Base-by-base conservation (phyloP, 129 eudicot species). In the Dittrichia graveolens region DNA sequence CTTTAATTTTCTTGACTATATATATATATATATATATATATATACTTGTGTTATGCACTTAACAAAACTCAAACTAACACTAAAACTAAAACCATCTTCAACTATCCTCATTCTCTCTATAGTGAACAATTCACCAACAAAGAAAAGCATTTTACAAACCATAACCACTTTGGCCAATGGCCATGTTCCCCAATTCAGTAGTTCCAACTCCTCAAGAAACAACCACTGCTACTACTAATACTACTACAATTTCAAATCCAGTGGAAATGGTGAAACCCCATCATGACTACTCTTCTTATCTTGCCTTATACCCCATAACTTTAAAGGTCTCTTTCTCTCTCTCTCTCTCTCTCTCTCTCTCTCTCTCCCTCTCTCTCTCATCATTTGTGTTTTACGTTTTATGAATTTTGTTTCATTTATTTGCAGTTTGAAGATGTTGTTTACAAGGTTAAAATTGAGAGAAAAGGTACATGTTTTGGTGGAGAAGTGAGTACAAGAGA, bases 381-480 rank as follows among this genome's bases (percentile, higher is more conserved):
- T 31, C 66, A 8, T 39, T 14, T 37, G 3, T 13, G 50, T 37
- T 7, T 8, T 37, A 13, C 15, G 62, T 48, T 18, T 61, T 61
- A 38, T 75, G 62, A 59, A 14, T 75, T 44, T 59, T 40, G 8
- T 15, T 40, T 52, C 47, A 7, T 35, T 67, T 72, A 5, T 35
- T 52, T 85, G 73, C 87, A 92, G 98, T 92, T 92, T 75, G 95
- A 92, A 67, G 98, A 89, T 61, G 75, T 92, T 4, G 98, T 89
- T 14, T 92, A 89, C 81, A 92, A 89, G 70, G 87, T 92, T 15
- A 85, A 67, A 19, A 16, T 63, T 19, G 85, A 80, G 81, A 52
- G 69, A 40, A 79, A 83, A 81, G 85, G 91, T 10, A 78, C 78
- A 14, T 89, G 88, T 54, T 84, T 68, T 38, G 84, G 88, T 41